Conservation (phyloP, 768 basidiomycete genomes). For the Leucocoprinus birnbaumii region DNA sequence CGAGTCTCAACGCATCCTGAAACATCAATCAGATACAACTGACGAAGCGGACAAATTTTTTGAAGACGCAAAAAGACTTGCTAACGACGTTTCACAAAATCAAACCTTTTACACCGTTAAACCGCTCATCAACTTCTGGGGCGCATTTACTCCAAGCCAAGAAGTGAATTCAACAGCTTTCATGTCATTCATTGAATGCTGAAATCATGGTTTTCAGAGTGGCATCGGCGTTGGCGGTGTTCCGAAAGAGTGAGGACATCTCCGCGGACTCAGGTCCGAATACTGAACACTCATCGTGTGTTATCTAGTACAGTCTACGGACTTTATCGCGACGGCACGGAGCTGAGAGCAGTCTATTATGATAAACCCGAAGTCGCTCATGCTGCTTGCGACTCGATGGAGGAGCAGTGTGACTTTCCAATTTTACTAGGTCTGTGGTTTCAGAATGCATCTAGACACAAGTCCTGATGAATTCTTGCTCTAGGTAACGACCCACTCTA, state of each 20-base stretch:
- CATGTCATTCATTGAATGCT: background rate
- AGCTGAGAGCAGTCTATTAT: slow-evolving; percentile 72
- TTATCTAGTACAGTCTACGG: slow-evolving; percentile 69
- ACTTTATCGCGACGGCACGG: slow-evolving; percentile 75
- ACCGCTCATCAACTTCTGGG: slow-evolving; percentile 80
- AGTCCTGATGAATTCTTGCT: background rate
- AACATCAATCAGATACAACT: slow-evolving; percentile 39
- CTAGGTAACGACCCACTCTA: slow-evolving; percentile 77
- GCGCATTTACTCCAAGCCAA: slow-evolving; percentile 70
- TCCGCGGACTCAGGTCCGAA: background rate
- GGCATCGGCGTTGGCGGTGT: slow-evolving; percentile 67
- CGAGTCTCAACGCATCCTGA: background rate
- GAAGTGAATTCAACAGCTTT: slow-evolving; percentile 42
- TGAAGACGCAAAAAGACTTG: slow-evolving; percentile 62
- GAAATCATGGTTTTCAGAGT: slow-evolving; percentile 40
- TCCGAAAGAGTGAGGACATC: slow-evolving; percentile 57
- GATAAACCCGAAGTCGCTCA: slow-evolving; percentile 62
- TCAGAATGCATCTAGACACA: background rate
- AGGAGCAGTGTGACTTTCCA: slow-evolving; percentile 68
- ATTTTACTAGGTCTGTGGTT: slow-evolving; percentile 59
- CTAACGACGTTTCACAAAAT: slow-evolving; percentile 65
- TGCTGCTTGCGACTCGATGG: slow-evolving; percentile 65
- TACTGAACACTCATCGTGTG: background rate
- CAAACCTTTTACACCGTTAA: slow-evolving; percentile 77
- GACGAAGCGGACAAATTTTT: slow-evolving; percentile 64